Percentiles rank a stretch among this genome's conserved stretches.
phyloP scores from a whole-genome alignment of 1,284 basidiomycete species.

The Melampsora americana region DNA sequence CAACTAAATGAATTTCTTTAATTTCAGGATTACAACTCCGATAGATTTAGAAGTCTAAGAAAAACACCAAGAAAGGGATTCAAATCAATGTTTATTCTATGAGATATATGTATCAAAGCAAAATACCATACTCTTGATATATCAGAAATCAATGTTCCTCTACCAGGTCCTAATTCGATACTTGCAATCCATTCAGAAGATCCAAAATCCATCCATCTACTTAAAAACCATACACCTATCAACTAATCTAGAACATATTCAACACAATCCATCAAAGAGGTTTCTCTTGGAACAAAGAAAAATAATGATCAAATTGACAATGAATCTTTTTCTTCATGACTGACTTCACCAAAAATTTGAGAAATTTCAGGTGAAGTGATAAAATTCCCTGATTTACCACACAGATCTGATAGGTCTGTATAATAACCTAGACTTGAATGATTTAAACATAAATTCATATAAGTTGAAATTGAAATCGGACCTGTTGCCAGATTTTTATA shows the following conservation, averaged over 20 bases:
- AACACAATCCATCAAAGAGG: background rate
- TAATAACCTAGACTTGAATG: slow-evolving; percentile 89
- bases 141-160: too few relatives aligned
- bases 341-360: too few relatives aligned
- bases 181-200: slow-evolving; percentile 61
- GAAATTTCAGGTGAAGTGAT: too few relatives aligned
- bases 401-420: slow-evolving; percentile 52
- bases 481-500: too few relatives aligned
- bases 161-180: too few relatives aligned
- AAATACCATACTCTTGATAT: too few relatives aligned
- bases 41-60: slow-evolving; percentile 49
- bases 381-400: slow-evolving; percentile 87
- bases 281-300: background rate
- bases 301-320: background rate
- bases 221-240: slow-evolving; percentile 77
- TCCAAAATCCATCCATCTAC: slow-evolving; percentile 69
- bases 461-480: too few relatives aligned
- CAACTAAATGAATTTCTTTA: slow-evolving; percentile 66
- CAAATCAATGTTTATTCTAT: too few relatives aligned
- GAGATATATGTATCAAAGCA: too few relatives aligned
- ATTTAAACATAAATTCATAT: slow-evolving; percentile 81
- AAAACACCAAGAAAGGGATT: too few relatives aligned
- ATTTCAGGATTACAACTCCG: slow-evolving; percentile 10
- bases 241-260: slow-evolving; percentile 4
- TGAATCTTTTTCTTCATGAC: too few relatives aligned